Evolutionary conservation across 2,329 filamentous ascomycete species (phyloP).

Genomic region (Chrysosphaeria jannelii): DNA sequence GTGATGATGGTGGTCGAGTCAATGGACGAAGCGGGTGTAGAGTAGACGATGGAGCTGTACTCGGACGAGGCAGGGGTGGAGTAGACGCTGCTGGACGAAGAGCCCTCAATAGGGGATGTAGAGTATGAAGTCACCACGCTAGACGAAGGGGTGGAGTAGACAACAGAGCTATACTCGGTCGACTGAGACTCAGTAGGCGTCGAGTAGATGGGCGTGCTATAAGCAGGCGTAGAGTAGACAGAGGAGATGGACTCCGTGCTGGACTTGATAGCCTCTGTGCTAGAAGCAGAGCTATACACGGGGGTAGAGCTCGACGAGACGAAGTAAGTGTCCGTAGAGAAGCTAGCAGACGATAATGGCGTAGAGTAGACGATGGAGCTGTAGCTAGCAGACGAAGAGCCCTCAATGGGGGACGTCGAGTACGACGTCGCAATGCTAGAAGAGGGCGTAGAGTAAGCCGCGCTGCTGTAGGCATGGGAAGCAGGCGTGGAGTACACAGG

Average conservation of each 20-base stretch:
- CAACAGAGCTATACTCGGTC: background rate
- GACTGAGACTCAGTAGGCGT: background rate
- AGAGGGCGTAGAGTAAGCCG: background rate
- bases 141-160: too few species aligned
- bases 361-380: background rate
- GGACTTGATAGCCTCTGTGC: background rate
- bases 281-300: background rate
- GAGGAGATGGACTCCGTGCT: background rate
- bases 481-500: background rate
- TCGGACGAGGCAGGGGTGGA: background rate
- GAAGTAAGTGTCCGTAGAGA: background rate
- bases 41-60: background rate
- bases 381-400: background rate
- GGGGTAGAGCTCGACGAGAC: background rate
- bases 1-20: background rate
- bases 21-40: background rate
- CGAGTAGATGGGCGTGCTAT: background rate
- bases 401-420: background rate
- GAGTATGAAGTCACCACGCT: too few species aligned
- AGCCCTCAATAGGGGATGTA: too few species aligned
- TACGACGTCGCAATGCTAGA: background rate
- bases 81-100: background rate
- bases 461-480: background rate
- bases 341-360: background rate
- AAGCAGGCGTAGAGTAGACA: background rate